Conservation (phyloP, 441 rosid genomes). For the Bruguiera hainesii region DNA sequence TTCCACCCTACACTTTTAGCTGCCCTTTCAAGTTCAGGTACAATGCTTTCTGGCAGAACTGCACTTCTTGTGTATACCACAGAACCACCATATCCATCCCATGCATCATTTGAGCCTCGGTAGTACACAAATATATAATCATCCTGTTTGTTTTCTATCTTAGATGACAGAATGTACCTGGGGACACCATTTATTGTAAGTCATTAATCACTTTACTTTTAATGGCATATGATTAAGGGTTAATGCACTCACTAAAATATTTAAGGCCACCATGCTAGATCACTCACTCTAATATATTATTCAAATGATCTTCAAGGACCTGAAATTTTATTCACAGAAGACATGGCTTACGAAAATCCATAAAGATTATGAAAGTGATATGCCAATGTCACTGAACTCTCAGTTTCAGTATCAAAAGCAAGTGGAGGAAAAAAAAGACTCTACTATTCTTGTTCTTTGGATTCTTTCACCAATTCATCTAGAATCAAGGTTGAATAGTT, state of each 20-base stretch:
- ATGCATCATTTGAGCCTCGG: constrained; percentile 87
- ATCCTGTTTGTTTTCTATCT: constrained; percentile 61
- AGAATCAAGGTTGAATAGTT: no score
- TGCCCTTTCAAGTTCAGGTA: constrained; percentile 81
- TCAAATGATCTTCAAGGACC: no score
- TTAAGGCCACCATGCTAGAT: not conserved
- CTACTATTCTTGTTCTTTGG: not conserved
- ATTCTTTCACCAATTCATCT: no score
- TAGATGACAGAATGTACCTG: constrained; percentile 89
- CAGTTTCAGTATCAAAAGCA: not conserved
- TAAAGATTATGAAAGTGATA: not conserved
- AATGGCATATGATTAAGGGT: no score
- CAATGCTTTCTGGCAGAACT: constrained; percentile 59
- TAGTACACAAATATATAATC: constrained; percentile 86
- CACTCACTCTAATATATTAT: no score
- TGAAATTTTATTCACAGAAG: not conserved
- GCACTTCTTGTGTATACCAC: constrained; percentile 83
- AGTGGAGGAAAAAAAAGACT: not conserved
- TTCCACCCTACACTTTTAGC: constrained; percentile 79
- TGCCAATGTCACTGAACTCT: not conserved
- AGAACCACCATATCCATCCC: constrained; percentile 99
- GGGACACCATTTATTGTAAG: constrained; percentile 13
- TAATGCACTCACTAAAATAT: not conserved
- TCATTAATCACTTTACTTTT: not conserved
- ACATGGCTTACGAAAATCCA: not conserved